Base-by-base conservation (phyloP, 352 stramenopile genomes). In the Globisporangium yorkense region DNA sequence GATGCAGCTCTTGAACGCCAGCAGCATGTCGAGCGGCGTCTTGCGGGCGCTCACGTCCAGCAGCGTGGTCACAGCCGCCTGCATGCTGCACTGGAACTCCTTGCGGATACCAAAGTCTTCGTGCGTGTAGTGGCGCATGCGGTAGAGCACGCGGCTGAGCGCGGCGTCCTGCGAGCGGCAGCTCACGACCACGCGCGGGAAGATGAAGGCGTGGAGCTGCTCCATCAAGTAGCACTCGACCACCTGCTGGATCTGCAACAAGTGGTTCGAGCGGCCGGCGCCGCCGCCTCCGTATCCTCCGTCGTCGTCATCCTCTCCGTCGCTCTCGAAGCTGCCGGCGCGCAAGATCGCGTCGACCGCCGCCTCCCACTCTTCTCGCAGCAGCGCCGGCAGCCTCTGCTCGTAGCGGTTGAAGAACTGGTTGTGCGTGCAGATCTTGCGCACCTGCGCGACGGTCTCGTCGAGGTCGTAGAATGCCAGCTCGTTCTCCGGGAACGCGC, bases 171-270 rank as follows among this genome's bases (percentile, higher is more conserved):
- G 62, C 9, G 71, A 54, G 18, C 63, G 58, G 40, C 72, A 88
- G 39, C 70, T 86, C 35, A 63, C 59, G 37, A 84, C 60, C 1
- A 87, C 63, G 24, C 58, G 60, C 2, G 75, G 68, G 21, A 92
- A 89, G 44, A 90, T 60, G 12, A 71, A 52, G 12, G 71, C 65
- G 41, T 92, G 80, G 16, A 89, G 56, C 57, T 80, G 65, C 60
- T 90, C 80, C 71, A 89, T 87, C 54, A 92, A 61, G 59, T 89
- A 92, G 61, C 78, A 90, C 72, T 92, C 83, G 44, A 90, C 77
- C 3, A 89, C 80, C 15, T 92, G 83, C 33, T 89, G 75, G 51
- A 90, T 87, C 64, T 84, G 78, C 29, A 92, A 56, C 41, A 82
- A 52, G 50, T 89, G 77, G 13, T 57, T 71, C 29, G 57, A 48